Evolutionary conservation across 208 protist genomes (phyloP).

Genomic region (Jaenimonas drosophilae): DNA sequence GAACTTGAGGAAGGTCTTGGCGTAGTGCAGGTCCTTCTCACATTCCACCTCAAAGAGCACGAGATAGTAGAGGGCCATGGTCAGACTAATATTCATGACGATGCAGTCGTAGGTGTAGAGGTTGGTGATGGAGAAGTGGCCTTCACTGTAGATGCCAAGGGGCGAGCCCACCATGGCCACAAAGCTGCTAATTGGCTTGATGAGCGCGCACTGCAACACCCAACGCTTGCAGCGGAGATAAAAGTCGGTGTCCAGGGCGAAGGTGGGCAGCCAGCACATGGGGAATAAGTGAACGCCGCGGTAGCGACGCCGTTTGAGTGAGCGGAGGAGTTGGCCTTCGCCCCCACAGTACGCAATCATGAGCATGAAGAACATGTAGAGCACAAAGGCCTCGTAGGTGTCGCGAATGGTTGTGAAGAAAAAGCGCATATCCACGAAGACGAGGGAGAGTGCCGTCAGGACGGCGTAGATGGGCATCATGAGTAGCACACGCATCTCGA

Average conservation of each 20-base stretch:
- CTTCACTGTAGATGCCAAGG: slow-evolving; percentile 62
- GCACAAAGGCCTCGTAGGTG: slow-evolving; percentile 85
- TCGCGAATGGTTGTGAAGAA: slow-evolving; percentile 76
- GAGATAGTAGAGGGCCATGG: slow-evolving; percentile 73
- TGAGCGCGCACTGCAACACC: slow-evolving; percentile 85
- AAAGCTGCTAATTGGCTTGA: slow-evolving; percentile 67
- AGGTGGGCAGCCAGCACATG: slow-evolving; percentile 54
- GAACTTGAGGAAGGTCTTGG: slow-evolving; percentile 80
- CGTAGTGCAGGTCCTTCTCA: slow-evolving; percentile 75
- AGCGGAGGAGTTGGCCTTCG: slow-evolving; percentile 67
- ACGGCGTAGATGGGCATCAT: slow-evolving; percentile 86
- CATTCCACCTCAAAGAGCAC: slow-evolving; percentile 81
- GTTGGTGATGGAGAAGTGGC: slow-evolving; percentile 37
- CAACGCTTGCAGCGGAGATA: slow-evolving; percentile 83
- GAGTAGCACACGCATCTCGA: slow-evolving; percentile 76
- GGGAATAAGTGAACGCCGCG: slow-evolving; percentile 62
- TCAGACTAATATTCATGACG: slow-evolving; percentile 76
- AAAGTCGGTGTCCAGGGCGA: slow-evolving; percentile 55
- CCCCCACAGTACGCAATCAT: slow-evolving; percentile 84
- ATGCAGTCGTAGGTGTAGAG: slow-evolving; percentile 82
- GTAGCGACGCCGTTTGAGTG: slow-evolving; percentile 70
- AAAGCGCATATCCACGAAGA: slow-evolving; percentile 46
- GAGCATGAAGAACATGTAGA: slow-evolving; percentile 90
- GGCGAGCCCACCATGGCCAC: slow-evolving; percentile 54
- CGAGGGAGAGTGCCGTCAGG: slow-evolving; percentile 55